Evolutionary conservation across 2,329 filamentous ascomycete species (phyloP).

Genomic region (Pseudogymnoascus pannorum): DNA sequence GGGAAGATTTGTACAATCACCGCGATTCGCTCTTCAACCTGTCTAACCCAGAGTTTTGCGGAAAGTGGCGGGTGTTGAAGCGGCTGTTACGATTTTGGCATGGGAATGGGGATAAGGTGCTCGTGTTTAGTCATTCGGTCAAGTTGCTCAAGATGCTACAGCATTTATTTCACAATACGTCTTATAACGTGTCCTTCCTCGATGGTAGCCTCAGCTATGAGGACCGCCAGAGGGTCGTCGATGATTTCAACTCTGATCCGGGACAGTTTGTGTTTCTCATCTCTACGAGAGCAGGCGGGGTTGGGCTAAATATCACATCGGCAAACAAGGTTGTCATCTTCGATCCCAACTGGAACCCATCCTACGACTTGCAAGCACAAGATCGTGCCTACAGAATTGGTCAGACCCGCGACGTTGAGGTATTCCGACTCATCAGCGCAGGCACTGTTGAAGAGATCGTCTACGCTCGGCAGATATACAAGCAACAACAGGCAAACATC

Average conservation of each 20-base stretch:
- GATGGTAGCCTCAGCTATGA: conserved; percentile 79
- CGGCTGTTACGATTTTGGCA: conserved; percentile 88
- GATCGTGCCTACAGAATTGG: conserved; percentile 95
- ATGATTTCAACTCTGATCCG: conserved; percentile 85
- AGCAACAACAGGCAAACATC: conserved; percentile 97
- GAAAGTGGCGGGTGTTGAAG: conserved; percentile 90
- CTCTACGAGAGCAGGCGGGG: conserved; percentile 85
- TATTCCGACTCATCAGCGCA: conserved; percentile 82
- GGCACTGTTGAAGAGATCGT: conserved; percentile 97
- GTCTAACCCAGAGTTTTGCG: conserved; percentile 84
- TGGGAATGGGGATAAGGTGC: conserved; percentile 80
- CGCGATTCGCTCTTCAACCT: conserved; percentile 74
- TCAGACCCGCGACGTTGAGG: conserved; percentile 86
- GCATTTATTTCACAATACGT: conserved; percentile 77
- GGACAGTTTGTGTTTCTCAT: conserved; percentile 92
- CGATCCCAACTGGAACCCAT: conserved; percentile 96
- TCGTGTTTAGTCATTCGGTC: conserved; percentile 92
- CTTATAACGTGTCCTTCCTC: conserved; percentile 85
- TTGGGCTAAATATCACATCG: conserved; percentile 92
- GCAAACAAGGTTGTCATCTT: conserved; percentile 98
- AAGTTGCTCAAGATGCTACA: conserved; percentile 76
- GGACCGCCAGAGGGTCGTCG: conserved; percentile 73
- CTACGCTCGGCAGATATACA: conserved; percentile 95
- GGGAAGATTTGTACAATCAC: conserved; percentile 65
- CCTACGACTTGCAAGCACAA: conserved; percentile 90